These are phyloP conservation scores for Sugiyamaella boreocaroliniensis DNA, from an alignment of 805 yeast genomes.

Conservation along the genomic window DNA sequence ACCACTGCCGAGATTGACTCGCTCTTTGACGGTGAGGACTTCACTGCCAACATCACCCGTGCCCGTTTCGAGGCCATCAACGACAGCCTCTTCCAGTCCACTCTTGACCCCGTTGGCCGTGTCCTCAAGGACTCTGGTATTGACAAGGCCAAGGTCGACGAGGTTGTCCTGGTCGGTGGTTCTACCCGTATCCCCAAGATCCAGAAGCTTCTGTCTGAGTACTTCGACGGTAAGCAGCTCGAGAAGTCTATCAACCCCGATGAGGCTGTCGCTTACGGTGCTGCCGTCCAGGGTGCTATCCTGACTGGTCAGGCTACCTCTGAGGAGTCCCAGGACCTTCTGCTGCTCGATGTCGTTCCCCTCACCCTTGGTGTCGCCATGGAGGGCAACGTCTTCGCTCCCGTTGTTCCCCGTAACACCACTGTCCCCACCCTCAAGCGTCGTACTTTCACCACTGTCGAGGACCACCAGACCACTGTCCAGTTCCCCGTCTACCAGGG, in stretches of 20 bases:
- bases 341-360: conserved; percentile 95
- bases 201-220: conserved; percentile 88
- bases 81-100: conserved; percentile 87
- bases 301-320: conserved; percentile 86
- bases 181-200: conserved; percentile 99
- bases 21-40: conserved; percentile 90
- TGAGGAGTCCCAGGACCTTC: conserved; percentile 90
- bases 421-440: conserved; percentile 99
- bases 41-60: conserved; percentile 89
- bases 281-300: conserved; percentile 99
- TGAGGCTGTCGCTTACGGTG: conserved; percentile 99
- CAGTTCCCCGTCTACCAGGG: conserved; percentile 99
- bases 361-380: conserved; percentile 98
- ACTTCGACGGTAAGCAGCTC: conserved; percentile 94
- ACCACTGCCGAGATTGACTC: conserved; percentile 96
- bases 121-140: conserved; percentile 89
- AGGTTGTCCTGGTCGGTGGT: conserved; percentile 97
- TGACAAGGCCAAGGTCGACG: conserved; percentile 79
- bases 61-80: conserved; percentile 96
- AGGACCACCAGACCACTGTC: conserved; percentile 97
- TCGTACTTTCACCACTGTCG: conserved; percentile 97
- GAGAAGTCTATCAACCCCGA: conserved; percentile 97
- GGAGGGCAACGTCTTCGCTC: conserved; percentile 98
- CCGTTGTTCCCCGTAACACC: conserved; percentile 98
- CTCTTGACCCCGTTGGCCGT: conserved; percentile 90